A percentile compares a stretch with the other conserved stretches of the same genome.
phyloP scores from a whole-genome alignment of 1,139 yeast genomes.

The Ogataea hybrid region DNA sequence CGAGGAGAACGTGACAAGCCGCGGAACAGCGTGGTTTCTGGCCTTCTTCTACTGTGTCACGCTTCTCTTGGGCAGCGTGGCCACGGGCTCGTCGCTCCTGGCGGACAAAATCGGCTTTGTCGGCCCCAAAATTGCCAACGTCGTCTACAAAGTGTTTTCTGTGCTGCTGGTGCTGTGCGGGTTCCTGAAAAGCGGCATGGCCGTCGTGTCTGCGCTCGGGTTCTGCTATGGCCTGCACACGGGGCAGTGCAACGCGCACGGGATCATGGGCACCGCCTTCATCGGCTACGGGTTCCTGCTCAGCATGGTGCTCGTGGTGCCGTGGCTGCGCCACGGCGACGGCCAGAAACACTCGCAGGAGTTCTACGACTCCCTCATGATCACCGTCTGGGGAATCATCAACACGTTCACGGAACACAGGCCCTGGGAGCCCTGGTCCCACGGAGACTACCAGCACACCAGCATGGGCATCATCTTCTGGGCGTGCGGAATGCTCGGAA shows the following conservation, averaged over 20 bases:
- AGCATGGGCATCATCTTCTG: constrained; percentile 97
- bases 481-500: constrained; percentile 87
- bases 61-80: constrained; percentile 51
- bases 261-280: constrained; percentile 92
- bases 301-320: constrained; percentile 62
- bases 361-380: constrained; percentile 74
- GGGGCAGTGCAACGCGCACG: constrained; percentile 96
- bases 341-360: constrained; percentile 66
- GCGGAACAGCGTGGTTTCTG: constrained; percentile 65
- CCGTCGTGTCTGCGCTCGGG: constrained; percentile 81
- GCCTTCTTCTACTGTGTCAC: constrained; percentile 44
- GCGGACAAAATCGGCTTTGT: constrained; percentile 23
- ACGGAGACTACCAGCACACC: constrained; percentile 92
- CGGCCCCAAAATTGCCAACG: constrained; percentile 33
- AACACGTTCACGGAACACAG: constrained; percentile 95
- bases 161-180: constrained; percentile 51
- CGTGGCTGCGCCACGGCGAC: constrained; percentile 56
- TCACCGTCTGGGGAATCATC: constrained; percentile 88
- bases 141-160: constrained; percentile 47
- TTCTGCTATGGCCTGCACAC: constrained; percentile 73
- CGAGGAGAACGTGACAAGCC: constrained; percentile 63
- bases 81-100: constrained; percentile 51
- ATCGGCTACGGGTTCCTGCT: constrained; percentile 74
- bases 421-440: constrained; percentile 85
- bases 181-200: constrained; percentile 70